Evolutionary conservation across 169 alveolate genomes (phyloP), one percentile per base, ranked within the genome.

Genomic region (Plasmodium malariae): DNA sequence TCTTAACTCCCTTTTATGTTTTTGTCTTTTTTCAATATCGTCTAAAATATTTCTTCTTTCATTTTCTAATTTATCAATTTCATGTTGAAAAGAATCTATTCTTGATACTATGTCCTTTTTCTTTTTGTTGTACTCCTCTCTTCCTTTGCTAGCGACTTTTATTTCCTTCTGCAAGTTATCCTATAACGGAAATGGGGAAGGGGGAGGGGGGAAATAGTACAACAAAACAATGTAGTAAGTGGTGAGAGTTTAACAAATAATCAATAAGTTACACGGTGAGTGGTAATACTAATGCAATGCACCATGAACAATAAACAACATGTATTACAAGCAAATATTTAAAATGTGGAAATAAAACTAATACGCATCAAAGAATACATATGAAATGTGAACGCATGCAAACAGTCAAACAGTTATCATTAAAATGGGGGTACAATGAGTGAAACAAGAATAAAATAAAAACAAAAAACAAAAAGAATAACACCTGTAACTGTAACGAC

Each of bases 1-100:
- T 55, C 28, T 92, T 70, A 90, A 69, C 74, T 92, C 94, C 49
- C 93, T 88, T n/a, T 90, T 87, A 63, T 94, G 95, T 63, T 92
- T 85, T 45, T 94, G 95, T 68, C 87, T 88, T 17, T 62, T 90
- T 51, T 94, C 96, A 54, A 94, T 87, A 24, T 69, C 94, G 14
- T 65, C 92, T n/a, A 94, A 76, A 63, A 88, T 88, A n/a, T 36
- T 87, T 51, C 92, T 49, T 17, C 96, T 76, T 87, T 94, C 92
- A 32, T 80, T 71, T 51, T 94, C 96, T 34, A 92, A 67, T 62
- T 92, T 87, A 65, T 89, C 93, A 19, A 94, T 94, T 14, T 92
- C 91, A 12, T 62, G 24, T 67, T 94, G 96, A 12, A 94, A 63
- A 11, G 86, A 92, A 26, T 94, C 96, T 17, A 94, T 80, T 37